Conservation (phyloP, 1,284 basidiomycete genomes). For the Chalciporus sp. region DNA sequence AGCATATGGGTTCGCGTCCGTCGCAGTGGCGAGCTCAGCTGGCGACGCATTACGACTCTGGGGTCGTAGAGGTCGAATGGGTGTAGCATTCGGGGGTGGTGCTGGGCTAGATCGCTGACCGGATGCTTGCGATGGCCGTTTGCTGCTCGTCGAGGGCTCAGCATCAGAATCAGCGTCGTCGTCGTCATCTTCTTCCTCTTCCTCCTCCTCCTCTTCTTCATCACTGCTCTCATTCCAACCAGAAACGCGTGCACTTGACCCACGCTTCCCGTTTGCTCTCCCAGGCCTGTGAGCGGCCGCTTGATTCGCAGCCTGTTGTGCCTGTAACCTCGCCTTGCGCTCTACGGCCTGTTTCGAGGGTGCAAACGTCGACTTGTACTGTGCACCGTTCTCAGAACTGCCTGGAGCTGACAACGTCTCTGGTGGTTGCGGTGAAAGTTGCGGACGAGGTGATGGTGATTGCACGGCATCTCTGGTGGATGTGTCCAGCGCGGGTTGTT, state of each 20-base stretch:
- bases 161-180: slow-evolving; percentile 69
- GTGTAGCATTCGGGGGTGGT: slow-evolving; percentile 27
- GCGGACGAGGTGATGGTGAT: slow-evolving; percentile 31
- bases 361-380: slow-evolving; percentile 81
- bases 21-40: slow-evolving; percentile 31
- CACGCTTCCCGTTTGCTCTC: slow-evolving; percentile 59
- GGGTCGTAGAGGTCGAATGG: slow-evolving; percentile 32
- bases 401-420: slow-evolving; percentile 13
- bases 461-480: slow-evolving; percentile 8
- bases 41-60: slow-evolving; percentile 35
- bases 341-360: slow-evolving; percentile 80
- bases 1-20: slow-evolving; percentile 36
- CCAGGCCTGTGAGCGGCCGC: slow-evolving; percentile 76
- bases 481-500: slow-evolving; percentile 16
- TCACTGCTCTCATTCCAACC: slow-evolving; percentile 79
- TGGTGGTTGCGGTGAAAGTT: slow-evolving; percentile 24
- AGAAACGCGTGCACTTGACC: slow-evolving; percentile 42
- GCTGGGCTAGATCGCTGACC: slow-evolving; percentile 22
- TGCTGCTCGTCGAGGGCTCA: slow-evolving; percentile 41
- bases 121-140: slow-evolving; percentile 29
- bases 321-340: slow-evolving; percentile 79
- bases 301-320: slow-evolving; percentile 76
- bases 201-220: slow-evolving; percentile 80
- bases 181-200: slow-evolving; percentile 74
- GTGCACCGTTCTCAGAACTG: slow-evolving; percentile 31